phyloP scores from a whole-genome alignment of 192 early-diverging fungal species.

The Rhizophagus sp. region DNA sequence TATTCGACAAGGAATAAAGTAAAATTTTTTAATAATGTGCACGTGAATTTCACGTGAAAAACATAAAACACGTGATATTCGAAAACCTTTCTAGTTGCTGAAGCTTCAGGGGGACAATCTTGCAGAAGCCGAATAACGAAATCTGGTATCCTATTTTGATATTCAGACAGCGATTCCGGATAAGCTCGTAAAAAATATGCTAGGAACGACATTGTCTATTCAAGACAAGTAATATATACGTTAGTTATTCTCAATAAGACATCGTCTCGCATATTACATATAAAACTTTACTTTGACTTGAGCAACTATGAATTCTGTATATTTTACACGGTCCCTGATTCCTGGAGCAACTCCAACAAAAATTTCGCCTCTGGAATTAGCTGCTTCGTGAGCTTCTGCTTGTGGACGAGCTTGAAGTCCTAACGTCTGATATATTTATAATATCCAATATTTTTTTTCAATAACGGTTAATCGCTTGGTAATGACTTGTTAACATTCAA shows the following conservation, averaged over 20 bases:
- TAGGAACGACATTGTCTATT: slow-evolving; percentile 91
- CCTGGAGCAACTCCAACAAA: slow-evolving; percentile 80
- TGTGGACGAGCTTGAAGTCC: slow-evolving; percentile 58
- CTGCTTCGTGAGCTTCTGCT: slow-evolving; percentile 51
- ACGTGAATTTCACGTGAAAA: background rate
- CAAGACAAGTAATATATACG: background rate
- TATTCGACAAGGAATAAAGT: slow-evolving; percentile 28
- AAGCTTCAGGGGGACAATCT: slow-evolving; percentile 92
- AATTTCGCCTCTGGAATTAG: slow-evolving; percentile 54
- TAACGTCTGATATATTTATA: slow-evolving; percentile 42
- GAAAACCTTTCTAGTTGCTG: slow-evolving; percentile 82
- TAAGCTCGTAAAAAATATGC: slow-evolving; percentile 93
- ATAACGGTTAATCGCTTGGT: no score
- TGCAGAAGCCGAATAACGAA: slow-evolving; percentile 87
- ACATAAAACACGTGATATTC: no score
- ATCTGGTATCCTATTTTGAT: slow-evolving; percentile 82
- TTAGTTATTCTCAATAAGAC: no score
- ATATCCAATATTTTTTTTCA: background rate
- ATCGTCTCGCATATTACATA: background rate
- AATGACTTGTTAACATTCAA: background rate
- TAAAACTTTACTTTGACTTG: slow-evolving; percentile 82
- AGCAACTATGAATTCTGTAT: slow-evolving; percentile 88
- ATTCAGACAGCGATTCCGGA: slow-evolving; percentile 63
- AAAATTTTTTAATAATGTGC: background rate
- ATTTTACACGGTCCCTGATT: slow-evolving; percentile 72